Evolutionary conservation across 2,329 filamentous ascomycete genomes (phyloP).

Genomic region (Sclerotiophoma versabilis): DNA sequence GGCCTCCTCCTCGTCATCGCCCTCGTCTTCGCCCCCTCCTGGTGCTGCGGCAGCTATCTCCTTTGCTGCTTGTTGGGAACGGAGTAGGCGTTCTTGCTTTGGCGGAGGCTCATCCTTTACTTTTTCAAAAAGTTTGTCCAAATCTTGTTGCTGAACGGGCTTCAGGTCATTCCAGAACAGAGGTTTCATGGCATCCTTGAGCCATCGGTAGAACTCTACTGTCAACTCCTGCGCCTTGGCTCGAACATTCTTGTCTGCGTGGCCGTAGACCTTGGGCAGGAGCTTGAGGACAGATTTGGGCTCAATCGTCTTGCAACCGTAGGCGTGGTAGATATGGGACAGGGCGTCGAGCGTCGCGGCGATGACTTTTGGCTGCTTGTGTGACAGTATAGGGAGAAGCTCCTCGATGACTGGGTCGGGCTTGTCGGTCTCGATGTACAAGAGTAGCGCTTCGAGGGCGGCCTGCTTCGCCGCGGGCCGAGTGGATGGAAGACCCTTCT

Average conservation of each 20-base stretch:
- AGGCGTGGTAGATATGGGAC: constrained; percentile 87
- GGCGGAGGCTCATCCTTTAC: constrained; percentile 85
- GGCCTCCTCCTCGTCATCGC: constrained; percentile 63
- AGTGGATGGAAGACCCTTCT: constrained; percentile 89
- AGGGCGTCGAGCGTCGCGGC: constrained; percentile 77
- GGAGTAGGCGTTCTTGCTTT: constrained; percentile 87
- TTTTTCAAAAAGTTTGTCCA: constrained; percentile 93
- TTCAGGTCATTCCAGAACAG: constrained; percentile 97
- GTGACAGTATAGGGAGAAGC: constrained; percentile 78
- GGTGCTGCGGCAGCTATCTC: constrained; percentile 71
- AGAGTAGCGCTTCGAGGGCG: constrained; percentile 81
- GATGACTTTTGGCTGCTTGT: constrained; percentile 92
- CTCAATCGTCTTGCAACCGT: constrained; percentile 91
- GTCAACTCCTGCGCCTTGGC: constrained; percentile 90
- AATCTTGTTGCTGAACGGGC: constrained; percentile 89
- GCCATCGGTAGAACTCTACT: constrained; percentile 95
- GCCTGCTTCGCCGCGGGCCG: constrained; percentile 88
- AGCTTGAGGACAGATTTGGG: constrained; percentile 89
- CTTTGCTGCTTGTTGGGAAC: constrained; percentile 85
- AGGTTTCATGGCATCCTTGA: constrained; percentile 96
- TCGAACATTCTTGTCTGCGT: constrained; percentile 97
- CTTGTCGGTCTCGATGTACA: constrained; percentile 90
- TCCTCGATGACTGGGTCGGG: constrained; percentile 89
- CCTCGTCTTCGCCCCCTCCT: constrained; percentile 57
- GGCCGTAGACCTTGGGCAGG: constrained; percentile 89